Base-by-base conservation (phyloP, 2,329 filamentous ascomycete species). In the Ceratocystis papillata region DNA sequence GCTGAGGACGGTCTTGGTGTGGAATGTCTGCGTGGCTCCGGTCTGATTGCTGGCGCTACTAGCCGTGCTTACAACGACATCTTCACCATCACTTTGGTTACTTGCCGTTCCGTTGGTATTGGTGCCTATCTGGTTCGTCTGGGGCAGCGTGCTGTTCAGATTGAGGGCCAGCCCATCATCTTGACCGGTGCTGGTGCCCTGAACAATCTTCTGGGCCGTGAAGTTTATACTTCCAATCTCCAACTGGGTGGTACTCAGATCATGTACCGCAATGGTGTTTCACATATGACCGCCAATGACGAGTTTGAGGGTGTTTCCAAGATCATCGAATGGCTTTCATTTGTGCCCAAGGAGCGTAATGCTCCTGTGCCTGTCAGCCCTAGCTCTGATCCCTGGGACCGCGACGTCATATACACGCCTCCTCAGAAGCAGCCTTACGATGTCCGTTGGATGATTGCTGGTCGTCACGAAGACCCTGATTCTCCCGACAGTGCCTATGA, bases 231-330 rank as follows among this genome's bases (percentile, higher is more conserved):
- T 28, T 97, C 94, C 68, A 99, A 99, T 83, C 79, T 99, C 74
- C 94, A 99, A 81, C 90, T 99, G 70, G 94, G 94, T 86, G 94
- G 94, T 72, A 99, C 94, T n/a, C 94, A 99, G 79, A 99, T 99
- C 83, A 99, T 99, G 94, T 97, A 99, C 85, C 92, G 90, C 80
- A 99, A 99, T 76, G 94, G 94, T 85, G 94, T 99, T 53, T 97
- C 94, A 25, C 94, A 99, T 81, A 93, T 97, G 89, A 96, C 93
- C 71, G 94, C 94, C 73, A 89, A 88, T 71, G 93, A 99, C 73
- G 94, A 99, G 79, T 97, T 99, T 72, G 92, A 93, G 73, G 94
- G 94, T 84, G 89, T 99, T 25, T 91, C 89, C 73, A 95, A 95
- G 83, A 97, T 99, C 74, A 90, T 97, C 62, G 88, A 96, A 75